phyloP scores from a whole-genome alignment of 768 basidiomycete genomes.

The Scleroderma bovista region DNA sequence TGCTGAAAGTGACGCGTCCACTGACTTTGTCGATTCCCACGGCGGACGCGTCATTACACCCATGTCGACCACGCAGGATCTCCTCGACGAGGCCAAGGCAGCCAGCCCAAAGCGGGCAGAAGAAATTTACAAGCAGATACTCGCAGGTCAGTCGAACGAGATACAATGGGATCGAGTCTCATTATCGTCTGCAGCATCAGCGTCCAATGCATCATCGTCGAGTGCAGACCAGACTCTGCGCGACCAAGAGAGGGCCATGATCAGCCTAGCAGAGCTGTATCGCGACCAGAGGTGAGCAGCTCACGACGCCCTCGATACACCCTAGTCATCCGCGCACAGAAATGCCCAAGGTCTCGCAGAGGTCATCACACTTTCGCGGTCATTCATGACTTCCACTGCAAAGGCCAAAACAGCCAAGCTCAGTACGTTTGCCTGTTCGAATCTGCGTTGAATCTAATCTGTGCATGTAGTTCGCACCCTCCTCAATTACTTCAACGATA shows the following conservation, averaged over 20 bases:
- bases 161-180: neutral
- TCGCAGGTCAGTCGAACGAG: conserved; percentile 34
- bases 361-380: conserved; percentile 75
- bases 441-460: neutral
- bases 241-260: conserved; percentile 80
- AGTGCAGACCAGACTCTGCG: conserved; percentile 53
- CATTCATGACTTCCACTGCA: conserved; percentile 90
- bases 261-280: conserved; percentile 83
- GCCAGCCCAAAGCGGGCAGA: conserved; percentile 61
- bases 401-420: conserved; percentile 98
- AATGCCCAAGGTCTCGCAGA: conserved; percentile 82
- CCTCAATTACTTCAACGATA: conserved; percentile 80
- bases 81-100: conserved; percentile 46
- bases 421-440: conserved; percentile 40
- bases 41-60: neutral
- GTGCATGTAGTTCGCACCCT: conserved; percentile 74
- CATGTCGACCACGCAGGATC: conserved; percentile 22
- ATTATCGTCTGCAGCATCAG: conserved; percentile 16
- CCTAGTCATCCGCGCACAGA: conserved; percentile 35
- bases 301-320: neutral
- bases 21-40: neutral
- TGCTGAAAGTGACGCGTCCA: neutral
- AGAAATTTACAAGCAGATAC: conserved; percentile 66
- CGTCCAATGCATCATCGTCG: conserved; percentile 29
- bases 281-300: conserved; percentile 69